Evolutionary conservation across 306 rosid genomes (phyloP), one percentile per base, ranked within the genome.

Genomic region (Prosopis cineraria): DNA sequence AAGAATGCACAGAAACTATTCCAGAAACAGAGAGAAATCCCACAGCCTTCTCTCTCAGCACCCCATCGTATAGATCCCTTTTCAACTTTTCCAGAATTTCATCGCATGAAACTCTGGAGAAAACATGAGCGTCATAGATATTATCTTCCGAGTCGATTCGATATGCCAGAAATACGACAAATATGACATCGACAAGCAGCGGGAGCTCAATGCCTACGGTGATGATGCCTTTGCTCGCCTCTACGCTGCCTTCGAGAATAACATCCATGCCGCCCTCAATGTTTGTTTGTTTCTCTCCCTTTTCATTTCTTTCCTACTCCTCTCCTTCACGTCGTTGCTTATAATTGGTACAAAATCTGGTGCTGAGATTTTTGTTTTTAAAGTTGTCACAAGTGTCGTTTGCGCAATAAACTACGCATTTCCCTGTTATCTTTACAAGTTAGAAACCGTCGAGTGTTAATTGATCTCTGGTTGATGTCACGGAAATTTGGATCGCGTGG

Each of bases 151-250:
- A 12, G 98, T 95, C 40, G 95, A 95, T 67, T 44, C 71, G 11
- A 85, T 92, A 3, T 95, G 97, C 84, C 86, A 87, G 44, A 92
- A 84, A 79, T 95, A 90, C 76, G 94, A 88, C 20, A 88, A 86
- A 87, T 90, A 84, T 70, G 97, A 90, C 72, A 84, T 95, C 50
- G 96, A 88, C 7, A 92, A 92, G 77, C 95, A 91, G 75, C 85
- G 91, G 12, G 83, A 95, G 63, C 90, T 80, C 81, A 89, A 91
- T 27, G 88, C 89, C 52, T 86, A 88, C 50, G 96, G 90, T 7
- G 90, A 91, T 25, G 98, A 89, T 74, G 79, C 62, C 82, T 95
- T 90, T 52, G 89, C 96, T 72, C 89, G 84, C 44, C 86, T 82
- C 79, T 88, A 87, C 31, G 80, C 88, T 0, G 68, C 75, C 3